A percentile compares a stretch with the other conserved stretches of the same genome.
These are phyloP conservation scores for Leccinum rimulosum DNA, from an alignment of 768 basidiomycete genomes.

Conservation along the genomic window DNA sequence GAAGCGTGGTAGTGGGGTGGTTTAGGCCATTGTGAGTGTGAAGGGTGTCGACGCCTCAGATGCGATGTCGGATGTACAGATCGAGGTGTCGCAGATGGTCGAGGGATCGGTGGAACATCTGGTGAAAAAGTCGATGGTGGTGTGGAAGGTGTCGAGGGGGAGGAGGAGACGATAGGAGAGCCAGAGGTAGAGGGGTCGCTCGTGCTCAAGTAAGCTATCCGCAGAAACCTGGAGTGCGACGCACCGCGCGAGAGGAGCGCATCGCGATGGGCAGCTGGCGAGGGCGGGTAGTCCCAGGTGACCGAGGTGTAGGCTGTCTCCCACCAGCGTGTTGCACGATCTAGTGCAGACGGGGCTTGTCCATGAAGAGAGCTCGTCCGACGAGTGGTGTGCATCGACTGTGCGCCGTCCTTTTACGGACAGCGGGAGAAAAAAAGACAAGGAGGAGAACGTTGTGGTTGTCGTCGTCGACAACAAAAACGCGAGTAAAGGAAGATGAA, in stretches of 20 bases:
- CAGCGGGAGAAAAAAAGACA: neutral
- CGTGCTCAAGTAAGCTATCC: constrained; percentile 22
- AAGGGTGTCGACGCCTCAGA: constrained; percentile 5
- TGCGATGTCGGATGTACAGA: constrained; percentile 9
- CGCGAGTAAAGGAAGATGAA: neutral
- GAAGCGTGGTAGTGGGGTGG: constrained; percentile 30
- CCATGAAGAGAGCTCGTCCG: constrained; percentile 11
- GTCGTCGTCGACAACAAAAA: neutral
- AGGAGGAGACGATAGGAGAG: neutral
- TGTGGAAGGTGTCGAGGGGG: neutral
- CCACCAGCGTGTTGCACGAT: constrained; percentile 5
- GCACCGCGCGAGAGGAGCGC: constrained; percentile 26
- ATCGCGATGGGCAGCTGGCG: constrained; percentile 12
- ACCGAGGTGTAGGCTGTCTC: constrained; percentile 12
- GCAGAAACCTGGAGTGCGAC: constrained; percentile 26
- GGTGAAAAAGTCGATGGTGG: neutral
- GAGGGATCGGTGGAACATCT: constrained; percentile 2
- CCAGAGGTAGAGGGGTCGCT: neutral
- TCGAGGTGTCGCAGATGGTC: constrained; percentile 6
- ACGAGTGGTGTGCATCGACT: constrained; percentile 12
- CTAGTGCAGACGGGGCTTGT: neutral
- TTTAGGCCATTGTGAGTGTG: constrained; percentile 20
- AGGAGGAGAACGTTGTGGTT: neutral
- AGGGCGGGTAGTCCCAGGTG: constrained; percentile 24
- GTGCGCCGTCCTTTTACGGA: constrained; percentile 8